Evolutionary conservation across 2,329 filamentous ascomycete genomes (phyloP).

Genomic region (Fonsecaea pugnacius): DNA sequence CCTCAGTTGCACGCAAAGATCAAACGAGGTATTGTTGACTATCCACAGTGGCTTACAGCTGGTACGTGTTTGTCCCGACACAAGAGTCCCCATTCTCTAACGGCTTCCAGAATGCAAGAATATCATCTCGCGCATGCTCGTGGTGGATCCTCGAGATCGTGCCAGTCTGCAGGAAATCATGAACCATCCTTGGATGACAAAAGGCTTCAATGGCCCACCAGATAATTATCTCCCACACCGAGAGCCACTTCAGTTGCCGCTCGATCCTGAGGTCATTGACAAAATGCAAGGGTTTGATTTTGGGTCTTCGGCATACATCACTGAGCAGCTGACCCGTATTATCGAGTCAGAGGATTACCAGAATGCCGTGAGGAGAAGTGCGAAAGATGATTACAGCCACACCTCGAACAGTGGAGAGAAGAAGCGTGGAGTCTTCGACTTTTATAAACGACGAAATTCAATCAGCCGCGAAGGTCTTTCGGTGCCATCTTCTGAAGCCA

Average conservation of each 20-base stretch:
- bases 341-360: slow-evolving; percentile 95
- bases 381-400: slow-evolving; percentile 67
- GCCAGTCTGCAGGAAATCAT: slow-evolving; percentile 90
- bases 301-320: slow-evolving; percentile 82
- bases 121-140: slow-evolving; percentile 91
- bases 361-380: slow-evolving; percentile 72
- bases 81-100: slow-evolving; percentile 44
- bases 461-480: slow-evolving; percentile 84
- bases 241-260: slow-evolving; percentile 80
- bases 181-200: slow-evolving; percentile 93
- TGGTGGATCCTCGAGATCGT: slow-evolving; percentile 86
- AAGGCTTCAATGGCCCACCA: slow-evolving; percentile 82
- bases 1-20: slow-evolving; percentile 97
- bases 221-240: slow-evolving; percentile 86
- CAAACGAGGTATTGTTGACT: slow-evolving; percentile 95
- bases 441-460: slow-evolving; percentile 93
- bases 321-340: slow-evolving; percentile 77
- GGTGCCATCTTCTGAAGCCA: slow-evolving; percentile 80
- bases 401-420: slow-evolving; percentile 71
- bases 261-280: slow-evolving; percentile 81
- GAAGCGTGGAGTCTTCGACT: slow-evolving; percentile 89
- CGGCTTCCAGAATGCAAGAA: slow-evolving; percentile 77
- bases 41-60: slow-evolving; percentile 86
- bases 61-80: slow-evolving; percentile 61
- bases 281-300: slow-evolving; percentile 99